These are phyloP conservation scores for Lepiota brunneoincarnata DNA, from an alignment of 768 basidiomycete species.

Conservation along the genomic window DNA sequence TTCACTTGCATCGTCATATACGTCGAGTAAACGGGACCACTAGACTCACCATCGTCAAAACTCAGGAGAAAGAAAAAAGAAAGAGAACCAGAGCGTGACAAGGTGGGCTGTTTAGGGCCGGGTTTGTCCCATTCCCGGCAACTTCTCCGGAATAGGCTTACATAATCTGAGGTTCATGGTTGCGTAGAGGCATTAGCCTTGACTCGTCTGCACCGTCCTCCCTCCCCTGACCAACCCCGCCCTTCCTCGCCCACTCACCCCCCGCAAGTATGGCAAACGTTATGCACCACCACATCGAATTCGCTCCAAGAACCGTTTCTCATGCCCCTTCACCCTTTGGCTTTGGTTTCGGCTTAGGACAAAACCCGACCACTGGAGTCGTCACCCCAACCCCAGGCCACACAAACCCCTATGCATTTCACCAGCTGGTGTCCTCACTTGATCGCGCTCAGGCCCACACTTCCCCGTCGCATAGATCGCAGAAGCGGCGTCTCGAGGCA, in stretches of 20 bases:
- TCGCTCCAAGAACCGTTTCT: conserved; percentile 55
- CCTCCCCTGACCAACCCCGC: conserved; percentile 17
- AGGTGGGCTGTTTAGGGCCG: conserved; percentile 34
- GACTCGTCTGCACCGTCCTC: conserved; percentile 7
- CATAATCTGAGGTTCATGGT: conserved; percentile 10
- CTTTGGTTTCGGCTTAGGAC: conserved; percentile 67
- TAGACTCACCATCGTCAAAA: conserved; percentile 27
- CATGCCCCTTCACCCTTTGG: conserved; percentile 66
- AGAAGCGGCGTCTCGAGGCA: conserved; percentile 65
- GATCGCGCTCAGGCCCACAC: conserved; percentile 30
- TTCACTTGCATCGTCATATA: conserved; percentile 71
- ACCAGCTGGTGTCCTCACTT: conserved; percentile 52
- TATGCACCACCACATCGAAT: conserved; percentile 61
- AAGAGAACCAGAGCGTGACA: conserved; percentile 17
- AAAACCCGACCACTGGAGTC: conserved; percentile 40
- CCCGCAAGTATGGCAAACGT: conserved; percentile 61
- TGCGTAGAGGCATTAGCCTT: conserved; percentile 10
- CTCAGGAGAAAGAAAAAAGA: conserved; percentile 12
- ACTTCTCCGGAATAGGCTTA: conserved; percentile 10
- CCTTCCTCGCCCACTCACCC: conserved; percentile 11
- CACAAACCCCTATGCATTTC: conserved; percentile 50
- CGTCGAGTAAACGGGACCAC: conserved; percentile 13
- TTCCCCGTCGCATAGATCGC: conserved; percentile 31
- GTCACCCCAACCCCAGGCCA: conserved; percentile 42
- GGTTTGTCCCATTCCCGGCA: conserved; percentile 12